A percentile compares a stretch with the other conserved stretches of the same genome.
phyloP scores from a whole-genome alignment of 148 eudicot species.

The Camellia lanceoleosa region DNA sequence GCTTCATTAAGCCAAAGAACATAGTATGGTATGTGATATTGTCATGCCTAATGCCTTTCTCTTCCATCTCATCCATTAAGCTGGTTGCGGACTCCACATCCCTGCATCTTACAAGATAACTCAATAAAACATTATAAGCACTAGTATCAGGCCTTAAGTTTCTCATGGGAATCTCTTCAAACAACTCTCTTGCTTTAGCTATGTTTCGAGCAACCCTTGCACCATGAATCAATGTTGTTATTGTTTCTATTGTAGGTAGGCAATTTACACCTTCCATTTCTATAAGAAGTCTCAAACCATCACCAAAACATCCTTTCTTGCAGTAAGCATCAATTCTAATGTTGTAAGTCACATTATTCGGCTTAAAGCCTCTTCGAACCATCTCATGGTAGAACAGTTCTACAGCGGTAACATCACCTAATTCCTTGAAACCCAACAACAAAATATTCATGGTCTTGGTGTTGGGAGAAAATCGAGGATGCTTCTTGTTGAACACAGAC shows the following conservation, averaged over 20 bases:
- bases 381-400: constrained; percentile 89
- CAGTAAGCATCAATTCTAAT: constrained; percentile 85
- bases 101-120: constrained; percentile 55
- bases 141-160: constrained; percentile 58
- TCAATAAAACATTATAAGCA: constrained; percentile 74
- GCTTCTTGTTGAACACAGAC: constrained; percentile 66
- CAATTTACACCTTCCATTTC: constrained; percentile 65
- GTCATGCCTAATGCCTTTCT: constrained; percentile 47
- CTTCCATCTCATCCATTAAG: constrained; percentile 72
- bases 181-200: constrained; percentile 58
- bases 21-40: constrained; percentile 72
- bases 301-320: constrained; percentile 59
- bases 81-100: constrained; percentile 46
- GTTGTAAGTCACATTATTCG: constrained; percentile 63
- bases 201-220: constrained; percentile 76
- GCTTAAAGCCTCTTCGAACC: constrained; percentile 80
- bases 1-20: constrained; percentile 59
- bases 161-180: constrained; percentile 52
- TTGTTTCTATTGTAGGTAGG: constrained; percentile 59
- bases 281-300: constrained; percentile 64
- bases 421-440: constrained; percentile 84
- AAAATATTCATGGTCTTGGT: constrained; percentile 87
- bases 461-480: constrained; percentile 52
- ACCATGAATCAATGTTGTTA: constrained; percentile 85
- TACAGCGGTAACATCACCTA: constrained; percentile 68